A percentile compares a stretch with the other conserved stretches of the same genome.
These are phyloP conservation scores for Fusarium acutatum DNA, from an alignment of 2,329 filamentous ascomycete genomes.

Conservation along the genomic window DNA sequence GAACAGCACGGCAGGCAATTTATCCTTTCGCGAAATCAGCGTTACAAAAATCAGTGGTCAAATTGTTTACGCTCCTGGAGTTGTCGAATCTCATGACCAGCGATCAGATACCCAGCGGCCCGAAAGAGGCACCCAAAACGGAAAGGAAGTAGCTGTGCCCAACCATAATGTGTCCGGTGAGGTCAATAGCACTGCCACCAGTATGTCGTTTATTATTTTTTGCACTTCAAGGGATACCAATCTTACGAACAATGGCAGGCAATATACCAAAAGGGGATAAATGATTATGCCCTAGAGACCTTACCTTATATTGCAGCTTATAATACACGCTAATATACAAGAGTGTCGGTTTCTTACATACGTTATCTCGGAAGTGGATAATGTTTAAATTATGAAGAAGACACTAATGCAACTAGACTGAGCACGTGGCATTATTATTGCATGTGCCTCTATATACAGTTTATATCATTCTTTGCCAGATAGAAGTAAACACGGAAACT, in stretches of 20 bases:
- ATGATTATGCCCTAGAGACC: neutral
- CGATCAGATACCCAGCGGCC: neutral
- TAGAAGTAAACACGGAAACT: neutral
- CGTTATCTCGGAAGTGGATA: neutral
- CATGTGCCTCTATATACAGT: neutral
- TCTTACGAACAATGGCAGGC: neutral
- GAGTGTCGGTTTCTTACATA: no score
- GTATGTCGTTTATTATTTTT: neutral
- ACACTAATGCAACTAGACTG: accelerated
- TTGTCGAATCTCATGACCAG: neutral
- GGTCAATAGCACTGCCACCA: accelerated
- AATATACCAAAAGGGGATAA: neutral
- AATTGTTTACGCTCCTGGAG: neutral
- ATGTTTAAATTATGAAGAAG: neutral
- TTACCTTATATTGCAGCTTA: neutral
- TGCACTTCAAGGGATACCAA: neutral
- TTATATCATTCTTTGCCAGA: neutral
- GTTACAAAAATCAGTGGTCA: neutral
- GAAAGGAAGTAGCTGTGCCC: neutral
- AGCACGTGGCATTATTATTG: neutral
- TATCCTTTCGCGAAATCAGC: neutral
- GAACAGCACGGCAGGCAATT: neutral
- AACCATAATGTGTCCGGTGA: neutral
- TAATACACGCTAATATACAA: neutral
- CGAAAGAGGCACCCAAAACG: neutral